phyloP scores from a whole-genome alignment of 495 filamentous ascomycete species.

The Aspergillus asperescens region DNA sequence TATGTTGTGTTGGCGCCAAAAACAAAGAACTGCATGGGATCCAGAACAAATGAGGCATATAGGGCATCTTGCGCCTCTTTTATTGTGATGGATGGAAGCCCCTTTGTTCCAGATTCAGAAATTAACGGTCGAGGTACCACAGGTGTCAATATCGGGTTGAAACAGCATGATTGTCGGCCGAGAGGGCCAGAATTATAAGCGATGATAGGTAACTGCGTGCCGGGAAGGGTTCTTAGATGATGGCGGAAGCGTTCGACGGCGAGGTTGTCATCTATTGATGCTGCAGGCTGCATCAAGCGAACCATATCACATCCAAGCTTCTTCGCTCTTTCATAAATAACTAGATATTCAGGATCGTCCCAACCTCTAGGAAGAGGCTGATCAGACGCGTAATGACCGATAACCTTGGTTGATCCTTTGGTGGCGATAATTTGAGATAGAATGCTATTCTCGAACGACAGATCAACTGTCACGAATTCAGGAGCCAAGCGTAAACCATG shows the following conservation, averaged over 20 bases:
- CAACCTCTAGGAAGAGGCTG: conserved; percentile 42
- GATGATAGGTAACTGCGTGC: conserved; percentile 47
- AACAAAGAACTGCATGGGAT: conserved; percentile 43
- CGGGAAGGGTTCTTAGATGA: conserved; percentile 26
- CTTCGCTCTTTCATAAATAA: conserved; percentile 39
- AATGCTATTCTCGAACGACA: conserved; percentile 50
- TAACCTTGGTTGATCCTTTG: conserved; percentile 60
- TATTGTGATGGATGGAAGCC: conserved; percentile 38
- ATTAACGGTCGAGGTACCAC: conserved; percentile 41
- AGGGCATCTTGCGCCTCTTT: conserved; percentile 39
- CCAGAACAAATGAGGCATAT: conserved; percentile 52
- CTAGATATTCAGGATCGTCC: conserved; percentile 32
- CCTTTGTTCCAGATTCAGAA: conserved; percentile 18
- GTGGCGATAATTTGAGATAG: conserved; percentile 50
- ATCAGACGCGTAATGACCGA: conserved; percentile 55
- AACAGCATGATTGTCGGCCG: conserved; percentile 58
- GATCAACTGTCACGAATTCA: conserved; percentile 63
- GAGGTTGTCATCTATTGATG: conserved; percentile 36
- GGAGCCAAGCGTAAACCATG: conserved; percentile 65
- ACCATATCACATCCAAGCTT: conserved; percentile 47
- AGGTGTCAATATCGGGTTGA: conserved; percentile 61
- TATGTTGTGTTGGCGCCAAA: conserved; percentile 43
- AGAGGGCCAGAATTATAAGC: conserved; percentile 66
- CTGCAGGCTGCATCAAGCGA: conserved; percentile 40
- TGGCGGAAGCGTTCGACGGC: conserved; percentile 39